Conservation (phyloP, 805 yeast species). For the Saturnispora diversa region DNA sequence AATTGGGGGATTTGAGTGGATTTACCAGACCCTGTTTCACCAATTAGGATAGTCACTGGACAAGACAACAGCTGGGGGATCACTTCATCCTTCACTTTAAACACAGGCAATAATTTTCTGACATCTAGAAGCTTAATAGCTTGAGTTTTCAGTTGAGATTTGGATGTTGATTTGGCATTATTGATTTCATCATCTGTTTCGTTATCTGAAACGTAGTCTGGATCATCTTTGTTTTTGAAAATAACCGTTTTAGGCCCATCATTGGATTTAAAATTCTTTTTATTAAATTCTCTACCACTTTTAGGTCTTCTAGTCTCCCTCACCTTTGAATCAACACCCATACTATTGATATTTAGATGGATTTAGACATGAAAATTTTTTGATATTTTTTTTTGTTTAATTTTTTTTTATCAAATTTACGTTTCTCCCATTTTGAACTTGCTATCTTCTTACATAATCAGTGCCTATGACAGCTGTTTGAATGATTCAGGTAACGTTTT, state of each 20-base stretch:
- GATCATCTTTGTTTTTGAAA: constrained; percentile 26
- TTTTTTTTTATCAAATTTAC: neutral
- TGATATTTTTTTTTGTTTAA: neutral
- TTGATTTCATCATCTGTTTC: constrained; percentile 22
- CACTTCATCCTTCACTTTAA: constrained; percentile 57
- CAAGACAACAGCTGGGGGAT: constrained; percentile 44
- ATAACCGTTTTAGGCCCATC: constrained; percentile 10
- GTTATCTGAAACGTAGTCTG: constrained; percentile 14
- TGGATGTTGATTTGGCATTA: constrained; percentile 1
- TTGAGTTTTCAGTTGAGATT: constrained; percentile 29
- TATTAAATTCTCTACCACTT: neutral
- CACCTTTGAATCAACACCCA: constrained; percentile 2
- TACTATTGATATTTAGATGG: neutral
- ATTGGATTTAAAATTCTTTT: neutral
- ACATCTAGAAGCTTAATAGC: constrained; percentile 39
- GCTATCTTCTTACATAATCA: neutral
- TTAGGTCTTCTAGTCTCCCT: constrained; percentile 5
- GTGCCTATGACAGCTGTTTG: neutral
- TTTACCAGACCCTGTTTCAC: constrained; percentile 98
- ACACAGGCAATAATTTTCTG: constrained; percentile 66
- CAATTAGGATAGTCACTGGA: constrained; percentile 75
- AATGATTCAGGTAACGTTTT: constrained; percentile 1
- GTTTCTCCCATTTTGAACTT: neutral
- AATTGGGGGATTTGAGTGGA: constrained; percentile 96
- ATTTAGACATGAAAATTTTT: neutral